Conservation (phyloP, 495 filamentous ascomycete genomes). For the Penicillium herquei region DNA sequence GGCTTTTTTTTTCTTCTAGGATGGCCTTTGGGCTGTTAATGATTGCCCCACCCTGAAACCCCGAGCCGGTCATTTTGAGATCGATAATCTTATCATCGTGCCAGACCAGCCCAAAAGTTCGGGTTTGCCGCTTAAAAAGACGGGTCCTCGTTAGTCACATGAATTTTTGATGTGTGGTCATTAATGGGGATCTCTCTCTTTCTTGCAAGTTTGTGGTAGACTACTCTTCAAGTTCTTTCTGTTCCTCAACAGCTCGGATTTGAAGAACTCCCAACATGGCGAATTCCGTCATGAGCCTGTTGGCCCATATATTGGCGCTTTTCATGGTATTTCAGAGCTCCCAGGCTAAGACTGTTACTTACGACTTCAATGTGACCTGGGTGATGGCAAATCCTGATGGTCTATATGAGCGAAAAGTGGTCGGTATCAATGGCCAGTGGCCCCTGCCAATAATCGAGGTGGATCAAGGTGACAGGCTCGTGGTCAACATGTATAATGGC, state of each 20-base stretch:
- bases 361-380: conserved; percentile 81
- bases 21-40: no score
- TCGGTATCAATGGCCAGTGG: conserved; percentile 83
- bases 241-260: not conserved
- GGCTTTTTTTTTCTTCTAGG: not conserved
- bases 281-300: conserved; percentile 8
- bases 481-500: conserved; percentile 71
- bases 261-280: conserved; percentile 11
- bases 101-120: conserved; percentile 2
- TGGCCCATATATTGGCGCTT: conserved; percentile 11
- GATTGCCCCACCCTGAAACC: not conserved
- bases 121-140: not conserved
- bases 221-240: not conserved
- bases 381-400: conserved; percentile 80
- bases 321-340: conserved; percentile 11
- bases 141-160: not conserved
- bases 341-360: conserved; percentile 62
- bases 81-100: conserved; percentile 23
- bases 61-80: conserved; percentile 7
- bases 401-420: conserved; percentile 58
- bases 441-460: conserved; percentile 68
- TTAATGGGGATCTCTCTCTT: not conserved
- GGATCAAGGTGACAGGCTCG: conserved; percentile 65
- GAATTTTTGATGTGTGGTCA: not conserved
- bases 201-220: not conserved